Conservation (phyloP, 352 stramenopile genomes). For the Phytophthora kernoviae region DNA sequence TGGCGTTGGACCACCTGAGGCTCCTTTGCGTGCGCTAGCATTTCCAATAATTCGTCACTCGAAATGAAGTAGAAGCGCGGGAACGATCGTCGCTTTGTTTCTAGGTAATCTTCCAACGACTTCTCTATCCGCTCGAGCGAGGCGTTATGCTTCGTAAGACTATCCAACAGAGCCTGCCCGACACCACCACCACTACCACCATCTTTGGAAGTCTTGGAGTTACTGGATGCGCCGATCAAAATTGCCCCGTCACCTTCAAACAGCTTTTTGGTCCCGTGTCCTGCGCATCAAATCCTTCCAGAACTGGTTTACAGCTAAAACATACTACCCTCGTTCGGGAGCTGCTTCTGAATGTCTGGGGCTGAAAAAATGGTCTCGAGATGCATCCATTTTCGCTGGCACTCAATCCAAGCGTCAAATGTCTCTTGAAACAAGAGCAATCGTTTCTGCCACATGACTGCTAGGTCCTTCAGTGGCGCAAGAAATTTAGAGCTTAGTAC, state of each 20-base stretch:
- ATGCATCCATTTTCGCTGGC: constrained; percentile 83
- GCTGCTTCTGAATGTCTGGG: constrained; percentile 83
- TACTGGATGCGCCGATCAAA: constrained; percentile 30
- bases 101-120: constrained; percentile 81
- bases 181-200: constrained; percentile 21
- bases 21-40: constrained; percentile 82
- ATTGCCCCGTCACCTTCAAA: constrained; percentile 67
- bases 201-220: constrained; percentile 23
- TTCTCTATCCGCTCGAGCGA: constrained; percentile 81
- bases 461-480: constrained; percentile 75
- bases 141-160: constrained; percentile 67
- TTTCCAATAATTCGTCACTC: constrained; percentile 87
- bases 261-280: constrained; percentile 65
- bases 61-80: constrained; percentile 90
- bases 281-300: constrained; percentile 83
- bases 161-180: constrained; percentile 60
- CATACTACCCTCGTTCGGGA: constrained; percentile 65
- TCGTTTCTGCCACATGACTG: constrained; percentile 65
- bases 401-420: constrained; percentile 80
- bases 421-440: constrained; percentile 84
- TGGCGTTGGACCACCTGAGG: constrained; percentile 80
- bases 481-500: constrained; percentile 91
- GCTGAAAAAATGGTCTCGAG: constrained; percentile 84
- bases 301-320: constrained; percentile 77
- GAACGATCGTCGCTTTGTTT: constrained; percentile 86